Evolutionary conservation across 306 rosid genomes (phyloP).

Genomic region (Trifolium repens): DNA sequence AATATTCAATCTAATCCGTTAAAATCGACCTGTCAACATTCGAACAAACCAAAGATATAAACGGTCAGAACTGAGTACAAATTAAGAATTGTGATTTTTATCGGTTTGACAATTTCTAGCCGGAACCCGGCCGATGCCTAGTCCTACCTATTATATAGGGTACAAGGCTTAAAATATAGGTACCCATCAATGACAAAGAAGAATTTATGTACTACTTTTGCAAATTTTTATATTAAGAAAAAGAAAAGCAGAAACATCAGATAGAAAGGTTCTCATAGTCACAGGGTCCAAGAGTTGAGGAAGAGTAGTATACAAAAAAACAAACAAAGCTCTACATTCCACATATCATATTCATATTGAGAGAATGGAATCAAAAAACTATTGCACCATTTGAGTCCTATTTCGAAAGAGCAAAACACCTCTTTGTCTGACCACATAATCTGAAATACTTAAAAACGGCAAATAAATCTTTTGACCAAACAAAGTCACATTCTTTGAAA

Average conservation of each 20-base stretch:
- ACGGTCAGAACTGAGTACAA: no score
- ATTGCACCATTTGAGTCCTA: constrained; percentile 30
- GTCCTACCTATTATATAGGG: no score
- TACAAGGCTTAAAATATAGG: no score
- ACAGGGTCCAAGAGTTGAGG: neutral
- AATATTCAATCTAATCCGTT: no score
- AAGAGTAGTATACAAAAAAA: neutral
- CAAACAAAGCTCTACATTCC: neutral
- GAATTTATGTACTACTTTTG: neutral
- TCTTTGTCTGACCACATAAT: neutral
- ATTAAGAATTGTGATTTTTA: no score
- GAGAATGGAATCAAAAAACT: neutral
- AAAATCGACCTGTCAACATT: no score
- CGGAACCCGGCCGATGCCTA: no score
- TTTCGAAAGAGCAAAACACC: neutral
- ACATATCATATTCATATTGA: neutral
- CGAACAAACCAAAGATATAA: no score
- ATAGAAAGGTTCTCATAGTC: neutral
- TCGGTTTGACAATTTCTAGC: no score
- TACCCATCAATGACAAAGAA: neutral
- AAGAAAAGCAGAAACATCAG: neutral
- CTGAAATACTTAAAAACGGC: constrained; percentile 34
- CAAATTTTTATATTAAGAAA: neutral
- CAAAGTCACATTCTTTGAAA: neutral
- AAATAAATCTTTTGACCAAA: constrained; percentile 21